Percentiles rank a stretch among this genome's conserved stretches.
Evolutionary conservation across 1,284 basidiomycete species (phyloP).

Genomic region (Limonomyces culmigenus): DNA sequence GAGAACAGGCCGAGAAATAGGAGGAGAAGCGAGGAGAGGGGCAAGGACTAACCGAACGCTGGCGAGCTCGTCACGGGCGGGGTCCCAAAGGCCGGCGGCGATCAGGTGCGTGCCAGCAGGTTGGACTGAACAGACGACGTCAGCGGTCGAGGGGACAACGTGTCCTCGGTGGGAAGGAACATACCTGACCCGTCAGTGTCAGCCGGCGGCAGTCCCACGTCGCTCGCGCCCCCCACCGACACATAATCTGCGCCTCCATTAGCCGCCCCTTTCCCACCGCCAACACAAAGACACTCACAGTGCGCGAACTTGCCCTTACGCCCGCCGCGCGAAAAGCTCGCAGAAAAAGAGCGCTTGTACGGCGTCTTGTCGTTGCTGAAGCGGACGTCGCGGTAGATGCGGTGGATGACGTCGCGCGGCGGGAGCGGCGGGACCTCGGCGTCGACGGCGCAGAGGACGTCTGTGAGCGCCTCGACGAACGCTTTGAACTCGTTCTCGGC

Average conservation of each 20-base stretch:
- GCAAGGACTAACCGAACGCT: conserved; percentile 54
- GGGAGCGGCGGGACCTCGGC: conserved; percentile 71
- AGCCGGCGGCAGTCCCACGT: background rate
- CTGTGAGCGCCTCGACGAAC: conserved; percentile 60
- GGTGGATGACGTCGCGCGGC: conserved; percentile 70
- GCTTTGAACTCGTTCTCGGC: conserved; percentile 81
- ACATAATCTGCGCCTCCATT: conserved; percentile 20
- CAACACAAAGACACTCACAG: conserved; percentile 31
- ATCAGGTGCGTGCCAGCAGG: conserved; percentile 54
- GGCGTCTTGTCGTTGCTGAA: conserved; percentile 91
- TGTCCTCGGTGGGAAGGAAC: background rate
- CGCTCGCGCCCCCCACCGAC: conserved; percentile 9
- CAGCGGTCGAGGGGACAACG: background rate
- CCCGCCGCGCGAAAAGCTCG: conserved; percentile 65
- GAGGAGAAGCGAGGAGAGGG: too few species aligned
- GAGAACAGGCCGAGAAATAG: too few species aligned
- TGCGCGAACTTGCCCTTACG: conserved; percentile 63
- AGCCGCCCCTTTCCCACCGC: background rate
- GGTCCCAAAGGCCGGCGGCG: conserved; percentile 76
- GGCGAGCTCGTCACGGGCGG: conserved; percentile 61
- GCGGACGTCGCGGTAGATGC: conserved; percentile 77
- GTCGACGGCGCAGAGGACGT: conserved; percentile 53
- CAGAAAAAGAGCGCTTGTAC: conserved; percentile 70
- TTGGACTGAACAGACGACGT: conserved; percentile 31
- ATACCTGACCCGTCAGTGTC: background rate